A percentile compares a stretch with the other conserved stretches of the same genome.
phyloP scores from a whole-genome alignment of 352 stramenopile genomes.

The Bremia lactucae region DNA sequence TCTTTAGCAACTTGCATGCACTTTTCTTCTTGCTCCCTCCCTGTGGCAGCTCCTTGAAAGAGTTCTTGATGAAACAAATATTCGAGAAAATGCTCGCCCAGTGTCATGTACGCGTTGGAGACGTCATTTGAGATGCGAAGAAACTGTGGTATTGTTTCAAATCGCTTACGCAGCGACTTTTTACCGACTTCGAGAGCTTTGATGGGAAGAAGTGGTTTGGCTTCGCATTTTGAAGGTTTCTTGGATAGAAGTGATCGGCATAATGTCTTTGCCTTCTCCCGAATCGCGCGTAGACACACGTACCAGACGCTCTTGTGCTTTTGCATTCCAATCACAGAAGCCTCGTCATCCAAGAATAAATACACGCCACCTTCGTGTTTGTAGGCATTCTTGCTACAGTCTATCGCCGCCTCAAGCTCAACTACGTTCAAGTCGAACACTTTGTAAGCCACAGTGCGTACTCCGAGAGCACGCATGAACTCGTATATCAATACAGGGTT shows the following conservation, averaged over 20 bases:
- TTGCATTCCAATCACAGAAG: constrained; percentile 68
- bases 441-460: constrained; percentile 53
- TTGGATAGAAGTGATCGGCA: constrained; percentile 27
- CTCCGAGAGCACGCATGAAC: constrained; percentile 34
- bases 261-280: constrained; percentile 68
- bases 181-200: constrained; percentile 17
- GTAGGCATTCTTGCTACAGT: constrained; percentile 37
- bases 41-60: constrained; percentile 6
- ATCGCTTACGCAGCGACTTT: constrained; percentile 35
- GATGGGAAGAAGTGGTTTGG: constrained; percentile 8
- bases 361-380: constrained; percentile 67
- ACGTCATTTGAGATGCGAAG: constrained; percentile 35
- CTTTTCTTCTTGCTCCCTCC: constrained; percentile 24
- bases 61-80: constrained; percentile 41
- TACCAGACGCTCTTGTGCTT: constrained; percentile 83
- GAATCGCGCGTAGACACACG: constrained; percentile 78
- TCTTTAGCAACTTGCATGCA: constrained; percentile 17
- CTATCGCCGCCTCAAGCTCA: constrained; percentile 23
- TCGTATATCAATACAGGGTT: constrained; percentile 67
- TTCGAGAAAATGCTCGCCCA: constrained; percentile 54
- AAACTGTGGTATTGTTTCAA: constrained; percentile 41
- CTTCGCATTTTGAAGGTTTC: constrained; percentile 12
- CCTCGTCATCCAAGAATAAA: constrained; percentile 49
- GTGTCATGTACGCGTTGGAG: constrained; percentile 25
- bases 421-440: constrained; percentile 32